These are phyloP conservation scores for Zasmidium angulare DNA, from an alignment of 2,329 filamentous ascomycete genomes.

Conservation along the genomic window DNA sequence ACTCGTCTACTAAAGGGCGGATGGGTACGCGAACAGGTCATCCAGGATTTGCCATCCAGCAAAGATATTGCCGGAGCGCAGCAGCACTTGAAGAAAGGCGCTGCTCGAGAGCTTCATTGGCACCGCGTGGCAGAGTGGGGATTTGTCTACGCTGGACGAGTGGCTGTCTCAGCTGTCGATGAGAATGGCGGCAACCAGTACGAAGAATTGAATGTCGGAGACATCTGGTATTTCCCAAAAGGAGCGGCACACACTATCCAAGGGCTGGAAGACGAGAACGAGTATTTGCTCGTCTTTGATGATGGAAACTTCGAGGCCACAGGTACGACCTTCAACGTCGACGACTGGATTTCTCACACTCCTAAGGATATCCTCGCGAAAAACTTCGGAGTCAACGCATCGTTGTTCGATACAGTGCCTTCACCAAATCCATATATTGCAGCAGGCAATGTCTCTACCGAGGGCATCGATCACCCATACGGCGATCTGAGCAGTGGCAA, in stretches of 20 bases:
- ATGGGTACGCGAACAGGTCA: constrained; percentile 66
- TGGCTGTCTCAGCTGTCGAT: constrained; percentile 53
- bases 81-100: constrained; percentile 66
- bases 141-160: constrained; percentile 55
- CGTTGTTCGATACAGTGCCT: constrained; percentile 61
- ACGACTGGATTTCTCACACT: constrained; percentile 69
- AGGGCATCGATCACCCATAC: constrained; percentile 50
- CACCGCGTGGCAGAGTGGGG: constrained; percentile 57
- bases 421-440: constrained; percentile 61
- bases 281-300: constrained; percentile 52
- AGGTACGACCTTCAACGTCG: constrained; percentile 64
- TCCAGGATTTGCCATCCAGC: constrained; percentile 65
- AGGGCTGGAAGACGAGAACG: constrained; percentile 65
- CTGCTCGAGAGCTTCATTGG: constrained; percentile 65
- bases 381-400: constrained; percentile 61
- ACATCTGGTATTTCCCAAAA: constrained; percentile 36
- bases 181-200: constrained; percentile 51
- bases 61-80: constrained; percentile 68
- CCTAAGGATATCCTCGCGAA: constrained; percentile 64
- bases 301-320: constrained; percentile 57
- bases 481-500: constrained; percentile 54
- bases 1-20: constrained; percentile 62
- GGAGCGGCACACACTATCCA: constrained; percentile 64
- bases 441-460: constrained; percentile 52
- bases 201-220: constrained; percentile 47